phyloP scores from a whole-genome alignment of 2,329 filamentous ascomycete species.

The Orbilia javanica region DNA sequence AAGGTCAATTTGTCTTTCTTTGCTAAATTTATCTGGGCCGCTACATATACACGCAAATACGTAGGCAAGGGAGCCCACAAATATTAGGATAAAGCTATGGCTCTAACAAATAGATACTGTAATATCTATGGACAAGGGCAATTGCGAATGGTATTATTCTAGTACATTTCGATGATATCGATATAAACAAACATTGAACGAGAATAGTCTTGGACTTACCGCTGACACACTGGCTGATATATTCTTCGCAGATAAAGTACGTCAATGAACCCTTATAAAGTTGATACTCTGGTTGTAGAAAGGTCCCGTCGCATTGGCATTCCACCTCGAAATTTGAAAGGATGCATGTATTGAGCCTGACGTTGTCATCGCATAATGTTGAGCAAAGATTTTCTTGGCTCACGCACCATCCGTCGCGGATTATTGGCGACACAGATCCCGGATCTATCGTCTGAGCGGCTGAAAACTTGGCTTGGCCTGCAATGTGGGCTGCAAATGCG shows the following conservation, averaged over 20 bases:
- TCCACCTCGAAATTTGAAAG: background rate
- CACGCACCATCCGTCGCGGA: constrained; percentile 25
- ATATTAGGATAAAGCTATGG: too few relatives aligned
- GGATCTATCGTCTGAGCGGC: constrained; percentile 33
- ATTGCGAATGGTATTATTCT: too few relatives aligned
- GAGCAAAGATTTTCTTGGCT: constrained; percentile 30
- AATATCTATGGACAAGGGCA: too few relatives aligned
- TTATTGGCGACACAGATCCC: constrained; percentile 8
- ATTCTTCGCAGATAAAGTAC: constrained; percentile 36
- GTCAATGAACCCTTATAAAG: constrained; percentile 11
- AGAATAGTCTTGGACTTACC: background rate
- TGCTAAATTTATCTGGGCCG: background rate
- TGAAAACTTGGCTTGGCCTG: constrained; percentile 10
- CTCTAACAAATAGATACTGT: too few relatives aligned
- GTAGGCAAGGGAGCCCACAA: too few relatives aligned
- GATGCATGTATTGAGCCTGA: constrained; percentile 23
- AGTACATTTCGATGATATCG: too few relatives aligned
- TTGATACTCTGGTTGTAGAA: constrained; percentile 24
- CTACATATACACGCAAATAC: too few relatives aligned
- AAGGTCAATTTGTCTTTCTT: background rate
- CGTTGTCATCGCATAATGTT: constrained; percentile 1
- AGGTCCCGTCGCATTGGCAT: constrained; percentile 15
- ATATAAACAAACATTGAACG: too few relatives aligned
- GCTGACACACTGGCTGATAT: constrained; percentile 18
- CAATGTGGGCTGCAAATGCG: background rate